Conservation (phyloP, 768 basidiomycete genomes). For the Psilocybe sp. region DNA sequence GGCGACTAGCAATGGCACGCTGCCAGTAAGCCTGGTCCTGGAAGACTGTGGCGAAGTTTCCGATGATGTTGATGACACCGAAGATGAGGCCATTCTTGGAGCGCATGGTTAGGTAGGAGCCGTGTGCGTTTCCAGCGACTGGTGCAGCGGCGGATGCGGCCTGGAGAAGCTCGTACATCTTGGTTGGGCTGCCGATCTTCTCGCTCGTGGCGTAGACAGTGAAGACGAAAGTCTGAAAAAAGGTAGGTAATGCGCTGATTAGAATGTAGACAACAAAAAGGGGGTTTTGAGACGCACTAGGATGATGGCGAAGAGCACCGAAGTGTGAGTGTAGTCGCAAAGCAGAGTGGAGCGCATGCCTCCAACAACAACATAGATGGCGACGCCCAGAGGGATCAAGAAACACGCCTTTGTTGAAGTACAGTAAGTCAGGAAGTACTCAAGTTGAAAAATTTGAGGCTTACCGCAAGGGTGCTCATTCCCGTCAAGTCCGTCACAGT, state of each 20-base stretch:
- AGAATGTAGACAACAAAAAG: not conserved
- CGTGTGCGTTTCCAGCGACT: constrained; percentile 78
- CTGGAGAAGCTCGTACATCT: constrained; percentile 81
- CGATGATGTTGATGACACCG: constrained; percentile 84
- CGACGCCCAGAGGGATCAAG: constrained; percentile 83
- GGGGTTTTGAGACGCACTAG: constrained; percentile 30
- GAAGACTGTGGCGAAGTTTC: constrained; percentile 68
- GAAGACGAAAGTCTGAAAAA: constrained; percentile 49
- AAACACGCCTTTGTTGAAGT: constrained; percentile 64
- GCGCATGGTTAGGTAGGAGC: constrained; percentile 81
- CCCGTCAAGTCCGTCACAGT: constrained; percentile 88
- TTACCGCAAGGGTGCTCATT: constrained; percentile 80
- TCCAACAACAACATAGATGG: constrained; percentile 85
- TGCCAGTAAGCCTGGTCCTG: constrained; percentile 86
- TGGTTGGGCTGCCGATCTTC: constrained; percentile 74
- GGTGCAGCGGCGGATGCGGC: constrained; percentile 52
- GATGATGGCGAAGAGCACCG: constrained; percentile 85
- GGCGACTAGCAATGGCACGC: constrained; percentile 83
- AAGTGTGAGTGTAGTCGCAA: constrained; percentile 87
- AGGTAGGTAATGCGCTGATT: constrained; percentile 2
- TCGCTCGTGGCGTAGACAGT: constrained; percentile 78
- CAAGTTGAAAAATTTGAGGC: constrained; percentile 10
- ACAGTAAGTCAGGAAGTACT: not conserved
- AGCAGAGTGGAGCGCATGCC: constrained; percentile 85
- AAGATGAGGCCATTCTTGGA: constrained; percentile 79